Evolutionary conservation across 1,284 basidiomycete genomes (phyloP).

Genomic region (Schizophyllum commune): DNA sequence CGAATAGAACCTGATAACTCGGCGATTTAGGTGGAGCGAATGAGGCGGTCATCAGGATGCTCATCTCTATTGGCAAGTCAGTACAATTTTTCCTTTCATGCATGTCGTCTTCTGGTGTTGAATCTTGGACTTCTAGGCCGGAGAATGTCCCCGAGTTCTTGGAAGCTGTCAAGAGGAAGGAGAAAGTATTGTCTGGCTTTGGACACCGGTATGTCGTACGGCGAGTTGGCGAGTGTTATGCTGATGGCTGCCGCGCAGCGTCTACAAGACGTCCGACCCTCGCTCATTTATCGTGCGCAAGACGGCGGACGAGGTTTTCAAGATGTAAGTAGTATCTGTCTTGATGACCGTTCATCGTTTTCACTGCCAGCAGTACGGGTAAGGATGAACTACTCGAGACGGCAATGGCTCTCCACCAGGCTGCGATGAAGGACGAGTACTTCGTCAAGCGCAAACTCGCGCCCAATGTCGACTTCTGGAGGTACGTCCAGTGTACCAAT

Average conservation of each 20-base stretch:
- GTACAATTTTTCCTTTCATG: conserved; percentile 10
- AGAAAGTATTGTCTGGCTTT: conserved; percentile 82
- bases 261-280: conserved; percentile 86
- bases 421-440: conserved; percentile 83
- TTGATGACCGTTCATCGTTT: not conserved
- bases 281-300: conserved; percentile 83
- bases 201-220: conserved; percentile 59
- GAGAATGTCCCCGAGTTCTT: conserved; percentile 80
- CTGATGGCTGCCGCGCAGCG: conserved; percentile 26
- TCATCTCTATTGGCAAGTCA: conserved; percentile 77
- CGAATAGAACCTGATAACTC: conserved; percentile 1
- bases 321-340: conserved; percentile 43
- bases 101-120: not conserved
- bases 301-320: conserved; percentile 83
- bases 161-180: conserved; percentile 76
- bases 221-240: not conserved
- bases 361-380: conserved; percentile 49
- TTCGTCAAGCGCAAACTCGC: conserved; percentile 70
- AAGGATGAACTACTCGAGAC: conserved; percentile 78
- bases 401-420: conserved; percentile 81
- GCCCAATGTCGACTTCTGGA: conserved; percentile 81
- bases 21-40: conserved; percentile 62
- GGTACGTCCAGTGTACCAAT: conserved; percentile 17
- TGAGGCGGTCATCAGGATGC: conserved; percentile 86
- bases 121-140: conserved; percentile 35